Conservation (phyloP, 1,139 yeast genomes). For the Blastobotrys arbuscula region DNA sequence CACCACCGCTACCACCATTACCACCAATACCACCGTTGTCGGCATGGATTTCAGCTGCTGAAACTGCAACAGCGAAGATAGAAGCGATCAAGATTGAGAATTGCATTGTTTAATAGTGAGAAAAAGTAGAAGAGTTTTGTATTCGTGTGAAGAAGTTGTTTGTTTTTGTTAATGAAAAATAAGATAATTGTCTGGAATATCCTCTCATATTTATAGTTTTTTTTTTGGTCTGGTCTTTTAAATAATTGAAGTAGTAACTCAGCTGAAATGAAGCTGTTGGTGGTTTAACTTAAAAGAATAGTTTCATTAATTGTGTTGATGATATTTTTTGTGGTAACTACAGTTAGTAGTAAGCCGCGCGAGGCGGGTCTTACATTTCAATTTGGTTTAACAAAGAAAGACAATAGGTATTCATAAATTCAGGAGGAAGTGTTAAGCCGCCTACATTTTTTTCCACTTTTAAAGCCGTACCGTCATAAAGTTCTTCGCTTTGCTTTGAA, state of each 20-base stretch:
- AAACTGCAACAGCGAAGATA: neutral
- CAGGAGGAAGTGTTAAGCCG: too few species aligned
- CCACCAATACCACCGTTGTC: constrained; percentile 3
- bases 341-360: too few species aligned
- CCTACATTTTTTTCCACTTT: too few species aligned
- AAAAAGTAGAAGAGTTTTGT: neutral
- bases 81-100: constrained; percentile 1
- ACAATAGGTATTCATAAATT: too few species aligned
- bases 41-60: neutral
- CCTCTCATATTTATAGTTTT: neutral
- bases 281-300: neutral
- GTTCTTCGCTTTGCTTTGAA: too few species aligned
- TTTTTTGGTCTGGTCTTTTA: too few species aligned
- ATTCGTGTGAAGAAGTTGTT: neutral
- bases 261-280: neutral
- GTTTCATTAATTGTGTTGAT: neutral
- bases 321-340: too few species aligned
- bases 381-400: too few species aligned
- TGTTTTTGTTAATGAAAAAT: neutral
- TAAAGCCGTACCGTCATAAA: too few species aligned
- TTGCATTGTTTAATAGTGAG: constrained; percentile 1
- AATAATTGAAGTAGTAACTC: too few species aligned
- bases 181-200: neutral
- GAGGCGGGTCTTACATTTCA: too few species aligned
- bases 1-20: neutral